These are phyloP conservation scores for Panus rudis DNA, from an alignment of 768 basidiomycete genomes.

Conservation along the genomic window DNA sequence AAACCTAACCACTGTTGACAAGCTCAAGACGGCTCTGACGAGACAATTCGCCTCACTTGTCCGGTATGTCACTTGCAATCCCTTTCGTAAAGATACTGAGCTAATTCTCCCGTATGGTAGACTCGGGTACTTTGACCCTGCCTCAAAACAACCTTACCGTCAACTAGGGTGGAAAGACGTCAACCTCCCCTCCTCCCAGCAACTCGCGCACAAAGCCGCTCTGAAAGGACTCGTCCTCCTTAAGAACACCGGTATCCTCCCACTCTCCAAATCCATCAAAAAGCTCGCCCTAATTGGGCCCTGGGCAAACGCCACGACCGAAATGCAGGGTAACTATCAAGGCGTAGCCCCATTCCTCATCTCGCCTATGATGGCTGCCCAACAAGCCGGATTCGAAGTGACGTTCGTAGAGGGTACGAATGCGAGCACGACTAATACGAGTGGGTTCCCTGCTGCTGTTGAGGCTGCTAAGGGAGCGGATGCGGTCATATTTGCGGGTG, in stretches of 20 bases:
- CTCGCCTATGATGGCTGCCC: conserved; percentile 44
- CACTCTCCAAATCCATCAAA: conserved; percentile 37
- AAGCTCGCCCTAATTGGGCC: conserved; percentile 55
- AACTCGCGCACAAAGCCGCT: conserved; percentile 44
- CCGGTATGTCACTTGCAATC: conserved; percentile 28
- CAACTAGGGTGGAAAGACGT: conserved; percentile 42
- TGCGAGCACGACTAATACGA: conserved; percentile 25
- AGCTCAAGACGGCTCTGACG: conserved; percentile 36
- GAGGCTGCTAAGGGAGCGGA: conserved; percentile 43
- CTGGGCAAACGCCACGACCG: conserved; percentile 46
- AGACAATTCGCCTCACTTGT: conserved; percentile 49
- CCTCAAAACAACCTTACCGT: conserved; percentile 42
- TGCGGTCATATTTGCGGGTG: conserved; percentile 45
- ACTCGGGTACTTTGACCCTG: conserved; percentile 51
- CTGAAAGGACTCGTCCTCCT: conserved; percentile 51
- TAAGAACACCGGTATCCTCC: conserved; percentile 58
- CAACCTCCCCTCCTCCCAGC: conserved; percentile 39
- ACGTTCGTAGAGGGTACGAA: conserved; percentile 29
- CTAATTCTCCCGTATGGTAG: conserved; percentile 20
- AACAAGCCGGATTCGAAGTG: conserved; percentile 39
- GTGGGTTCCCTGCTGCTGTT: conserved; percentile 45
- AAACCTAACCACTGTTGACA: conserved; percentile 36
- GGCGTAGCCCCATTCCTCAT: conserved; percentile 50
- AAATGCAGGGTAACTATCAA: conserved; percentile 53
- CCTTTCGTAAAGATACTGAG: neutral